These are phyloP conservation scores for Pseudozyma tsukubaensis DNA, from an alignment of 1,284 basidiomycete species.

Conservation along the genomic window DNA sequence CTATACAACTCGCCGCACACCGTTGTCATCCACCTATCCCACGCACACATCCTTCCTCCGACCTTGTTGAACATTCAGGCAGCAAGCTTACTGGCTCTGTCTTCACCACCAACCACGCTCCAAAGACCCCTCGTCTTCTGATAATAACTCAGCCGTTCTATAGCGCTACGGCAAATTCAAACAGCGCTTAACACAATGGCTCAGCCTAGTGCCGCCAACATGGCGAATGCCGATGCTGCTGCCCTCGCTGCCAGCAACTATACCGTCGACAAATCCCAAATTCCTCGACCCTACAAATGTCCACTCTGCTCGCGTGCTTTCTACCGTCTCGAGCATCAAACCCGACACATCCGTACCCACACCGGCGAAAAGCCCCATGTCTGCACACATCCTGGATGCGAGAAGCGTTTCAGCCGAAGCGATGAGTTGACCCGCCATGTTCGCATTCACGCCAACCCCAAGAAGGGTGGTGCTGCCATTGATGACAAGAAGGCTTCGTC, in stretches of 20 bases:
- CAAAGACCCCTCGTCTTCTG: neutral
- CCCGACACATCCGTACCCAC: slow-evolving; percentile 96
- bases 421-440: slow-evolving; percentile 97
- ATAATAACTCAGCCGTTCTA: slow-evolving; percentile 7
- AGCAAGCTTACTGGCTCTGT: neutral
- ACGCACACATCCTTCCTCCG: too few relatives aligned
- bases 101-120: neutral
- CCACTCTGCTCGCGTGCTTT: slow-evolving; percentile 67
- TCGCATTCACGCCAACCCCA: slow-evolving; percentile 81
- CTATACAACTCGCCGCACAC: neutral
- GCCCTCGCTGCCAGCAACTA: slow-evolving; percentile 46
- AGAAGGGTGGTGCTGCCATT: slow-evolving; percentile 40
- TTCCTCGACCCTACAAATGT: slow-evolving; percentile 68
- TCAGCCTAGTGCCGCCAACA: slow-evolving; percentile 32
- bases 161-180: slow-evolving; percentile 29
- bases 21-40: neutral
- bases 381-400: slow-evolving; percentile 92
- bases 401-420: slow-evolving; percentile 95
- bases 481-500: slow-evolving; percentile 38
- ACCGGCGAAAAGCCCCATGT: slow-evolving; percentile 97
- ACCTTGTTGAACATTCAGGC: neutral
- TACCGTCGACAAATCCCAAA: slow-evolving; percentile 66
- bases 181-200: slow-evolving; percentile 37
- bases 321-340: slow-evolving; percentile 74
- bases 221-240: slow-evolving; percentile 35